Conservation (phyloP, 1,139 yeast species). For the Debaryomycetaceae sp. region DNA sequence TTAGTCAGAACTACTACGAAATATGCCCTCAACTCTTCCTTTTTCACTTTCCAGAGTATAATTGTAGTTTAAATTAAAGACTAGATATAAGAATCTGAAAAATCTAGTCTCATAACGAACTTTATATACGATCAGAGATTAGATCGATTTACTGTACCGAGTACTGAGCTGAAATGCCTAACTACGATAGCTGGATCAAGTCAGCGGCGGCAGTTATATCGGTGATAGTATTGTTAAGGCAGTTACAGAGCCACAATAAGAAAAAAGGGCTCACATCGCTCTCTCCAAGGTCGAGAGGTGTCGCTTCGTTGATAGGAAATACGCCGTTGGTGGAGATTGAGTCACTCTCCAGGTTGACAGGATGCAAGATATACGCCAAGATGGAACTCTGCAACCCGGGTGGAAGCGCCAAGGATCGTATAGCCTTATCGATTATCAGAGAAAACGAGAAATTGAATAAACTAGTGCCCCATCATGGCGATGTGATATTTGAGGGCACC, state of each 20-base stretch:
- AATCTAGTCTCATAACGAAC: too few relatives aligned
- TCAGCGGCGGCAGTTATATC: conserved; percentile 17
- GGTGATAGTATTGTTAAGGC: conserved; percentile 9
- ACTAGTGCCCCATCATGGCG: conserved; percentile 52
- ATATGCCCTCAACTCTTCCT: not conserved
- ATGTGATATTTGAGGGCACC: conserved; percentile 87
- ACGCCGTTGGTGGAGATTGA: conserved; percentile 81
- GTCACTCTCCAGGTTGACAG: conserved; percentile 71
- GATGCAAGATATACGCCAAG: conserved; percentile 83
- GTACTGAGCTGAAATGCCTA: conserved; percentile 1
- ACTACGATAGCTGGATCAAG: conserved; percentile 7
- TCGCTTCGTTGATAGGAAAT: conserved; percentile 70
- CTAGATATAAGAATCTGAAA: too few relatives aligned
- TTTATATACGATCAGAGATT: too few relatives aligned
- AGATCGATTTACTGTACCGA: too few relatives aligned
- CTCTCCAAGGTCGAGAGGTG: conserved; percentile 36
- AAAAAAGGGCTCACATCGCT: conserved; percentile 13
- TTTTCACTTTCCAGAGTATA: too few relatives aligned
- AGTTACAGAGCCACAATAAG: conserved; percentile 7
- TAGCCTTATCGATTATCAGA: conserved; percentile 79
- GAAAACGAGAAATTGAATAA: conserved; percentile 61
- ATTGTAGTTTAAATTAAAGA: too few relatives aligned
- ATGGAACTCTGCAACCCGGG: conserved; percentile 87
- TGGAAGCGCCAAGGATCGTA: conserved; percentile 93
- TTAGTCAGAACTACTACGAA: not conserved